Conservation (phyloP, 148 eudicot genomes). For the Suaeda aralocaspica region DNA sequence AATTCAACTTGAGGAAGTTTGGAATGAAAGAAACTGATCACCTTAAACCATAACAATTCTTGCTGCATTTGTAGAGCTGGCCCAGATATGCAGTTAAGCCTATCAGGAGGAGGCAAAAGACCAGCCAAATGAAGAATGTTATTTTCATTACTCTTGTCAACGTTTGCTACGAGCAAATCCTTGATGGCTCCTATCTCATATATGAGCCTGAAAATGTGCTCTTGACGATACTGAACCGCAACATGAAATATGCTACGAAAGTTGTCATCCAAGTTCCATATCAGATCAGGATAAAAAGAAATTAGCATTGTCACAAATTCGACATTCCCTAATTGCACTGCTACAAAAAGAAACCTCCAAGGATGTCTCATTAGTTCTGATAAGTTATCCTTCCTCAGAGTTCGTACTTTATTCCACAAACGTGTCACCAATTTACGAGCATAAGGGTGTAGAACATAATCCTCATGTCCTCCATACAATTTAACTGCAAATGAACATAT, state of each 20-base stretch:
- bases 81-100: slow-evolving; percentile 22
- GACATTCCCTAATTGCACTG: slow-evolving; percentile 21
- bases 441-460: no score
- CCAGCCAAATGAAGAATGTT: slow-evolving; percentile 30
- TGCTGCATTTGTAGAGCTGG: slow-evolving; percentile 33
- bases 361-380: no score
- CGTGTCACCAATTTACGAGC: no score
- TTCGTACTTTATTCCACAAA: no score
- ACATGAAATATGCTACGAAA: slow-evolving; percentile 13
- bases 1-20: no score
- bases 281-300: slow-evolving; percentile 19
- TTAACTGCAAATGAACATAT: no score
- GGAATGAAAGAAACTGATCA: no score
- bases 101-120: slow-evolving; percentile 1
- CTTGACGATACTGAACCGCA: slow-evolving; percentile 26
- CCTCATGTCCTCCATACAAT: no score
- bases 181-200: slow-evolving; percentile 26
- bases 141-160: neutral
- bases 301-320: slow-evolving; percentile 27
- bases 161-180: neutral
- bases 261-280: slow-evolving; percentile 27
- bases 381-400: no score
- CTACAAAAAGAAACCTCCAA: slow-evolving; percentile 17
- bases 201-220: slow-evolving; percentile 25
- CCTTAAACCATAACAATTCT: slow-evolving; percentile 29